Evolutionary conservation across 2,329 filamentous ascomycete species (phyloP), one percentile per base, ranked within the genome.

Genomic region (Exophiala xenobiotica): DNA sequence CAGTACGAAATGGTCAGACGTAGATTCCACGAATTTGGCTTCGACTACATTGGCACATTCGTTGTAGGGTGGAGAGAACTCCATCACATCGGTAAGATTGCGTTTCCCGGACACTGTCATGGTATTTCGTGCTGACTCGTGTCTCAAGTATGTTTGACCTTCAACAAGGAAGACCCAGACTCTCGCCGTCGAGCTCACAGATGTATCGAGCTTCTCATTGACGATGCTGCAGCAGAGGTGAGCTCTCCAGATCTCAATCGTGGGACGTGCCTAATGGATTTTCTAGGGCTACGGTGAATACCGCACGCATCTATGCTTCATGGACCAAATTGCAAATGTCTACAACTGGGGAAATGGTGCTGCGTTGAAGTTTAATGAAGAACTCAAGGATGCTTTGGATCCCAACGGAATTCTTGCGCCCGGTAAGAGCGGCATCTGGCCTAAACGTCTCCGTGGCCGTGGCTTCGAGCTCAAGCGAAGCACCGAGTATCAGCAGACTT

Each of bases 321-420:
- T 70, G 63, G 72, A 76, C 56, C 71, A 75, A 49, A 68, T 76
- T 42, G 70, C 70, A 1, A 61, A 62, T 24, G 74, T 70, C 1
- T 76, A 75, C 53, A 67, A 64, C 26, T 76, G 66, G 62, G 70
- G 70, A 33, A 64, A 70, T 39, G 62, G 68, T 47, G 70, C 70
- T 2, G 58, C 70, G 56, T 66, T 71, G 63, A 68, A 64, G 49
- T 67, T 77, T 43, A 73, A 74, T 49, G 68, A 75, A 60, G 63
- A 57, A 40, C 67, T 77, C 45, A 77, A 76, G 61, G 70, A 76
- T 61, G 68, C 69, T 1, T 48, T 77, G 8, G 73, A 76, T 63
- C 74, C 74, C 1, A 76, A 75, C 53, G 73, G 73, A 0, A 75
- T 77, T 47, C 53, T 76, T 42, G 70, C 72, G 4, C 74, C 73